Evolutionary conservation across 2,329 filamentous ascomycete species (phyloP).

Genomic region (Penicillium sp.): DNA sequence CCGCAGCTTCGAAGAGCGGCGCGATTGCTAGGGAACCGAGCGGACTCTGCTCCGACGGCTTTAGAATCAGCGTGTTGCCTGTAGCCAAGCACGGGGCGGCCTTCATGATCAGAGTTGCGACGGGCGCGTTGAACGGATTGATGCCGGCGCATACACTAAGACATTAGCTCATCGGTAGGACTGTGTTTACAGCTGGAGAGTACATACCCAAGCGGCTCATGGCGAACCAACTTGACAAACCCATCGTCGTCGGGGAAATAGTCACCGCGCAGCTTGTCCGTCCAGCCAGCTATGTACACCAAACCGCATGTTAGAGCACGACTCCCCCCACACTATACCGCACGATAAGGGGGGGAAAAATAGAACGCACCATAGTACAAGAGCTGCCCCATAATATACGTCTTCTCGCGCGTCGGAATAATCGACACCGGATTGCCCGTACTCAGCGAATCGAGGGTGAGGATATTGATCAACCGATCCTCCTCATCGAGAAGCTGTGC

Average conservation of each 20-base stretch:
- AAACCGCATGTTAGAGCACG: background rate
- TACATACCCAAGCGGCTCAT: background rate
- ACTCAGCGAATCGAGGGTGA: background rate
- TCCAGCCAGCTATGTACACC: background rate
- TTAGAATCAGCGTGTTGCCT: constrained; percentile 67
- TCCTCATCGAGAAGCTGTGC: background rate
- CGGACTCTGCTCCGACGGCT: constrained; percentile 69
- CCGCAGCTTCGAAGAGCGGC: constrained; percentile 60
- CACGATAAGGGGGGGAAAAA: no score
- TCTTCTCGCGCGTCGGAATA: background rate
- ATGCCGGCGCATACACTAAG: constrained; percentile 2
- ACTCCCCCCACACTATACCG: no score
- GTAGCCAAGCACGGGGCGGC: constrained; percentile 69
- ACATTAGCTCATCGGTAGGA: background rate
- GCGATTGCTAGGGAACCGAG: constrained; percentile 73
- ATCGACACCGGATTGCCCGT: constrained; percentile 2
- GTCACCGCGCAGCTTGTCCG: background rate
- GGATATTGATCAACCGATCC: background rate
- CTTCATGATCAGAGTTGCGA: constrained; percentile 63
- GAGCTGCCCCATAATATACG: background rate
- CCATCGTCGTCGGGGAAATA: constrained; percentile 7
- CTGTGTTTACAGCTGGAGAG: background rate
- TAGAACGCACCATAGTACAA: background rate
- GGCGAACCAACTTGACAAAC: background rate
- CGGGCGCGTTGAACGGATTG: constrained; percentile 5